Base-by-base conservation (phyloP, 1,139 yeast species). In the Yamadazyma siamensis region DNA sequence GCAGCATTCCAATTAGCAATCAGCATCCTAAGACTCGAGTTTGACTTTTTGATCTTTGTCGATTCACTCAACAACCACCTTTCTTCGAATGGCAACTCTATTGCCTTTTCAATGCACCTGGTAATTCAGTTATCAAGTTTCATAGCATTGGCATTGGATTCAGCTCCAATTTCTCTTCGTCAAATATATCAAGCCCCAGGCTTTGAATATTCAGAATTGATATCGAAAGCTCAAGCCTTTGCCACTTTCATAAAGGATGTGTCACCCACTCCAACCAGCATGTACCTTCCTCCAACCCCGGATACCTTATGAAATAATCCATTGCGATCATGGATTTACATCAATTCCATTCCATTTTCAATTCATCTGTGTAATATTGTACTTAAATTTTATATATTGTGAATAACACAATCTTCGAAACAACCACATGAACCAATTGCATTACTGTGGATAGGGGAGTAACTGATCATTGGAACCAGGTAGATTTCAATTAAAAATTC, bases 1-100 rank as follows among this genome's bases (percentile, higher is more conserved):
- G 74, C 79, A 19, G 62, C 80, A 19, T 65, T 50, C 17, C 38
- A 72, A 32, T 46, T 53, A 19, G 38, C 54, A 9, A 47, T 51
- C 22, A 33, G 35, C 13, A 39, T 40, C 6, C 43, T 56, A 25
- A 49, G 52, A 15, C 50, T 57, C 31, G 50, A 52, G 27, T 45
- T 60, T 23, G 61, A 62, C 12, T 7, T 18, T 8, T 18, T 10
- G 10, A 10, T 8, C 10, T 18, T n/a, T n/a, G n/a, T n/a, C n/a
- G n/a, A n/a, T n/a, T n/a, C n/a, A n/a, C n/a, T n/a, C n/a, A n/a
- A n/a, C n/a, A n/a, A n/a, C n/a, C n/a, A n/a, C n/a, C n/a, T n/a
- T n/a, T n/a, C n/a, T n/a, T n/a, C n/a, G n/a, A n/a, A n/a, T n/a
- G 10, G 20, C 10, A 18, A 18, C 9, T 8, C 10, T 18, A 10